phyloP scores from a whole-genome alignment of 2,329 filamentous ascomycete genomes.

The Mollisia scopiformis region DNA sequence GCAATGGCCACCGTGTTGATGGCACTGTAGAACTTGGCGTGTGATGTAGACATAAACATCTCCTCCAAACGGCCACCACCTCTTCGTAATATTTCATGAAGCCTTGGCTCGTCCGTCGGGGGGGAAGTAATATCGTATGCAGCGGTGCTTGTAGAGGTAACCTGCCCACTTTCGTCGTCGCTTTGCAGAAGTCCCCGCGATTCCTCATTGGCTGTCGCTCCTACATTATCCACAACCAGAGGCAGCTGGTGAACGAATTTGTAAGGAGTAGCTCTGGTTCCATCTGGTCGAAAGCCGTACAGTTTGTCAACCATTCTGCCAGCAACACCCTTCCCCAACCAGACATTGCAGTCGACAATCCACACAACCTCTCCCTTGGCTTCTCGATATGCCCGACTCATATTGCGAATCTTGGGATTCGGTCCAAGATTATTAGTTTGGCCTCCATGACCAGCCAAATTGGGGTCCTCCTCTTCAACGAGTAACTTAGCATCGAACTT shows the following conservation, averaged over 20 bases:
- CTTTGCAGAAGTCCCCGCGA: constrained; percentile 27
- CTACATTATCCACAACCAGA: constrained; percentile 77
- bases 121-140: constrained; percentile 32
- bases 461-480: constrained; percentile 80
- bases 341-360: constrained; percentile 96
- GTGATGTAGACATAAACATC: constrained; percentile 89
- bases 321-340: constrained; percentile 78
- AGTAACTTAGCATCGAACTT: constrained; percentile 71
- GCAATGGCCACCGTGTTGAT: constrained; percentile 93
- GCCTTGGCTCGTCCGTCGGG: constrained; percentile 30
- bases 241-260: constrained; percentile 97
- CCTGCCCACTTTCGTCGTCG: constrained; percentile 21
- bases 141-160: constrained; percentile 37
- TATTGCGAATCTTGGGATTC: constrained; percentile 98
- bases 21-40: constrained; percentile 96
- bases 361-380: constrained; percentile 87
- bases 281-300: constrained; percentile 64
- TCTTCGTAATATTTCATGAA: constrained; percentile 35
- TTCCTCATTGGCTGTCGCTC: constrained; percentile 33
- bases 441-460: constrained; percentile 58
- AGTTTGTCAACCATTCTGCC: constrained; percentile 90
- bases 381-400: constrained; percentile 90
- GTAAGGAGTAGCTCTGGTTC: constrained; percentile 59
- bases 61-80: constrained; percentile 89
- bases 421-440: constrained; percentile 71